Conservation (phyloP, 208 protist species). For the Angomonas ambiguus region DNA sequence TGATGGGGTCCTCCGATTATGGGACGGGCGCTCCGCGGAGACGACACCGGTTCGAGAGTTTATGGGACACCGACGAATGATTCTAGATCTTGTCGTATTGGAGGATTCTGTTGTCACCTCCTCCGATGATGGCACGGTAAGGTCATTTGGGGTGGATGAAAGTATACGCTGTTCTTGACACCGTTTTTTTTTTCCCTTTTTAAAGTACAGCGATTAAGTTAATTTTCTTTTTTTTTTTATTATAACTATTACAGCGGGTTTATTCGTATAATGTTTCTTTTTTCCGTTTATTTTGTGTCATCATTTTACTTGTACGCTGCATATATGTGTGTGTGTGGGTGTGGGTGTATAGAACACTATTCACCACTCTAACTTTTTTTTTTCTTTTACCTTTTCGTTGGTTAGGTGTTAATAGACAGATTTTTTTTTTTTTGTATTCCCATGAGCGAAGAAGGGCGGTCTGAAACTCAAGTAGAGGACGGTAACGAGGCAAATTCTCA, state of each 20-base stretch:
- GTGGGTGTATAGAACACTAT: no score
- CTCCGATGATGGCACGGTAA: slow-evolving; percentile 73
- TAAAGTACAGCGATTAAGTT: not conserved
- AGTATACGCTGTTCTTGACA: slow-evolving; percentile 5
- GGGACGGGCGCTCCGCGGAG: slow-evolving; percentile 63
- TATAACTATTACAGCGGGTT: not conserved
- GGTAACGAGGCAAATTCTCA: slow-evolving; percentile 61
- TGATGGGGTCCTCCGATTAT: slow-evolving; percentile 74
- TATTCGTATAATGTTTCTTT: not conserved
- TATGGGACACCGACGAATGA: slow-evolving; percentile 82
- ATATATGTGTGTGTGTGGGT: no score
- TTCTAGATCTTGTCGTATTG: slow-evolving; percentile 45
- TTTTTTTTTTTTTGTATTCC: slow-evolving; percentile 15
- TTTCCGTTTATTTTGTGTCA: not conserved
- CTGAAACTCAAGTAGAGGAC: slow-evolving; percentile 24
- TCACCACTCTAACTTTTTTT: no score
- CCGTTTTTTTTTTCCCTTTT: slow-evolving; percentile 5
- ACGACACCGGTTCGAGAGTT: slow-evolving; percentile 41
- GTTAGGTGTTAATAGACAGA: slow-evolving; percentile 8
- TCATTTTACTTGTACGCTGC: no score
- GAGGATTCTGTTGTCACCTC: slow-evolving; percentile 30
- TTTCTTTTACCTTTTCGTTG: slow-evolving; percentile 18
- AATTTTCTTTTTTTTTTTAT: slow-evolving; percentile 13
- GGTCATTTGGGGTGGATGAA: slow-evolving; percentile 26
- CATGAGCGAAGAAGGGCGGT: not conserved